Evolutionary conservation across 1,139 yeast genomes (phyloP), one percentile per base, ranked within the genome.

Genomic region (Saccharomycopsis crataegensis): DNA sequence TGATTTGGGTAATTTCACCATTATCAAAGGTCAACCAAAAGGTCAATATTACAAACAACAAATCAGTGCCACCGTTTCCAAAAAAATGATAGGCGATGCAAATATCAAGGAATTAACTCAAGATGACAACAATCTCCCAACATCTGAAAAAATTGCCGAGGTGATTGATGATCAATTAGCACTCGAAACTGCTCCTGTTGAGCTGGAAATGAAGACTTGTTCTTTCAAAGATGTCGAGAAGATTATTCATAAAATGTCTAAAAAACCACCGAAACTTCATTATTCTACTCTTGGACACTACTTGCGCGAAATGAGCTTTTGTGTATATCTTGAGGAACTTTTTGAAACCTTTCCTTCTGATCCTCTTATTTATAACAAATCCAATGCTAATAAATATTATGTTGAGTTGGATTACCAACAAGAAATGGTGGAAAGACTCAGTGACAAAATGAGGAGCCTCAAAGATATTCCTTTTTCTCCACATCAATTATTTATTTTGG

Each of bases 291-390:
- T 22, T 22, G 28, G 28, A 22, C 2, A 22, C 28, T 83, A 83
- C 62, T 78, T 75, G 61, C 69, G 75, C 59, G 83, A 80, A 60
- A 77, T 82, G 70, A 75, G 84, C 57, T 77, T 76, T 64, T 81
- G 82, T 54, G 66, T 83, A 54, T 81, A 80, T 57, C 69, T 80
- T 51, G 90, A 83, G 63, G 86, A 83, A 60, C 70, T 72, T 48
- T 64, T 71, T 37, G 75, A 73, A 43, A 65, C 68, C 37, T 73
- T 73, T 38, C 71, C 79, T 45, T 72, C 80, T 48, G 67, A 74
- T 1, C 72, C 76, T 45, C 75, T 78, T 48, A 65, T 75, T 0
- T 69, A 82, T 50, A 79, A 77, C 57, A 79, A 83, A 83, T 67
- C 78, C 66, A 65, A 76, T 65, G 63, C 74, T 57, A 66, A 75